Evolutionary conservation across 2,329 filamentous ascomycete genomes (phyloP), one percentile per base, ranked within the genome.

Genomic region (Dothideomycetidae sp.): DNA sequence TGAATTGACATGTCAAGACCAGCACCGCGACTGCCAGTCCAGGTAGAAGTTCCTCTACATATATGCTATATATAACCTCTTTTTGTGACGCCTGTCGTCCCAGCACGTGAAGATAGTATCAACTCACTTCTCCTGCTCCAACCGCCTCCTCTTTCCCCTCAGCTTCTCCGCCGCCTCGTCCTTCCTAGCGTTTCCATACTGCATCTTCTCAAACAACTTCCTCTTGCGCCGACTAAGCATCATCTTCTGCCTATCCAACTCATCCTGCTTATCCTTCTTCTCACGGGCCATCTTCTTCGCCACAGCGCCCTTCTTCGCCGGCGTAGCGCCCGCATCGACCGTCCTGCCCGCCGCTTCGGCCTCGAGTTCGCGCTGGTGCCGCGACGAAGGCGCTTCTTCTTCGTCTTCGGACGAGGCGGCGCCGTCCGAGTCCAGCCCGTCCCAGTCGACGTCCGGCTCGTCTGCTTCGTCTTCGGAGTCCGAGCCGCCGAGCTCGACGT

Each of bases 181-280:
- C 68, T 84, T 82, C 71, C 90, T 86, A 63, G 79, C 86, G 62
- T 94, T 93, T 44, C 77, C 85, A 62, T 93, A 92, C 54, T 85
- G 71, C 83, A 98, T 98, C 67, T 94, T 90, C 68, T 96, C 90
- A 48, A 88, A 80, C 53, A 94, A 66, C 75, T 94, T 94, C 53
- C 90, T 72, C 76, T 96, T 98, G 73, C 92, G 90, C 61, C 92
- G 82, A 60, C 81, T 82, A 68, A 96, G 78, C 90, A 98, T 98
- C 66, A 92, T 90, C 74, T 93, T 94, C 57, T 83, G 79, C 45
- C 88, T 72, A 60, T 93, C 85, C 41, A 92, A 61, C 51, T 96
- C 86, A 60, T 96, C 90, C 3, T 80, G 77, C 54, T 90, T 81
- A 52, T 71, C 63, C 50, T 61, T 56, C 50, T 61, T 56, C 51